These are phyloP conservation scores for Saccharomyces hybrid DNA, from an alignment of 1,139 yeast genomes.

Conservation along the genomic window DNA sequence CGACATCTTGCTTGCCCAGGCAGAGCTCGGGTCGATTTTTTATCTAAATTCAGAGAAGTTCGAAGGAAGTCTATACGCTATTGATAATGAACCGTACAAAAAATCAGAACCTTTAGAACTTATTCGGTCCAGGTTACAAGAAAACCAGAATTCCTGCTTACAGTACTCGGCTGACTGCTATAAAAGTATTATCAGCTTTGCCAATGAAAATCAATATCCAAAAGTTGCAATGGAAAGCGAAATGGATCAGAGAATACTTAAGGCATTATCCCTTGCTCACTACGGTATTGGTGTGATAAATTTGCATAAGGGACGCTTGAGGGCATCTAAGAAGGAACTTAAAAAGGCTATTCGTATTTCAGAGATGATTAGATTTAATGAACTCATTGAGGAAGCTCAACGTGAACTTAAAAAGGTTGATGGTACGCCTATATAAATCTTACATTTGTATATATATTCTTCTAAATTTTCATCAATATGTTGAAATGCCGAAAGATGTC, in stretches of 20 bases:
- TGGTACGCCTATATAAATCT: background rate
- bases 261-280: slow-evolving; percentile 68
- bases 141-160: background rate
- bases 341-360: slow-evolving; percentile 67
- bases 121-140: background rate
- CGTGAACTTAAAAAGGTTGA: slow-evolving; percentile 44
- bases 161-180: background rate
- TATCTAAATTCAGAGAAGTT: slow-evolving; percentile 62
- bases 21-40: slow-evolving; percentile 62
- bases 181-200: background rate
- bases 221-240: background rate
- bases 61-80: slow-evolving; percentile 40
- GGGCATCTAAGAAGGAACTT: slow-evolving; percentile 50
- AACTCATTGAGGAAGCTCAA: slow-evolving; percentile 56
- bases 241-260: slow-evolving; percentile 41
- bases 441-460: background rate
- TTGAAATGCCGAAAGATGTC: background rate
- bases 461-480: slow-evolving; percentile 2
- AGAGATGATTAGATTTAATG: slow-evolving; percentile 54
- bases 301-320: slow-evolving; percentile 40
- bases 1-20: slow-evolving; percentile 55
- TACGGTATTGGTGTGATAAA: slow-evolving; percentile 80
- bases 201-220: slow-evolving; percentile 3
- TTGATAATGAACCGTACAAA: slow-evolving; percentile 9
- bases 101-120: background rate